Percentiles rank a stretch among this genome's conserved stretches.
phyloP scores from a whole-genome alignment of 768 basidiomycete genomes.

The Leccinum longicurvipes region DNA sequence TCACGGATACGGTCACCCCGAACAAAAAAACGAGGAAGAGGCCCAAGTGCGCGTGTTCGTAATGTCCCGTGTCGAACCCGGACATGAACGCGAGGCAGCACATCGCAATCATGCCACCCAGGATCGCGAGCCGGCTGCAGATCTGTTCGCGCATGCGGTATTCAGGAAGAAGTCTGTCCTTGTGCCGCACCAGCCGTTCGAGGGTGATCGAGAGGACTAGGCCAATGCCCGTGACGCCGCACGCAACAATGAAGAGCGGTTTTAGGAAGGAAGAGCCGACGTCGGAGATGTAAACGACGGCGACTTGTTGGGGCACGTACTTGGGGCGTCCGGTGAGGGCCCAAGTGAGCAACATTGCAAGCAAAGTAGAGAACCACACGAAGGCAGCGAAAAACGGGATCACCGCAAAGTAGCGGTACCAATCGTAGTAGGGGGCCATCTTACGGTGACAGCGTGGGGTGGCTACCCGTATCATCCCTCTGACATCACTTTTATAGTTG shows the following conservation, averaged over 20 bases:
- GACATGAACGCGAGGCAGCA: constrained; percentile 65
- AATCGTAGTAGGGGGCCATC: constrained; percentile 14
- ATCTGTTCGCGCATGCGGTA: constrained; percentile 56
- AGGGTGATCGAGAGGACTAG: constrained; percentile 60
- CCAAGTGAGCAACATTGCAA: constrained; percentile 73
- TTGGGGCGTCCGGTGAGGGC: constrained; percentile 56
- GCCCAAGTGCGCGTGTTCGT: constrained; percentile 46
- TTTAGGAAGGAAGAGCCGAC: constrained; percentile 72
- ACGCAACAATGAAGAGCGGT: constrained; percentile 70
- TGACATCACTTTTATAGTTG: constrained; percentile 6
- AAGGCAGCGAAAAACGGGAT: constrained; percentile 59
- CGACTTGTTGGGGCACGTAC: constrained; percentile 49
- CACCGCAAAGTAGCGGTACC: constrained; percentile 61
- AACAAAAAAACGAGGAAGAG: constrained; percentile 73
- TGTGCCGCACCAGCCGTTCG: constrained; percentile 64
- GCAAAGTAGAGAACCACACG: constrained; percentile 70
- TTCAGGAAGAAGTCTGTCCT: constrained; percentile 61
- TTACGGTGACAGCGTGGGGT: not conserved
- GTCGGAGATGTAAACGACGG: constrained; percentile 72
- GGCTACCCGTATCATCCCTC: not conserved
- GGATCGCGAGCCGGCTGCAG: constrained; percentile 52
- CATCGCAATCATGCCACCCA: constrained; percentile 61
- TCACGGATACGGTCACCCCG: constrained; percentile 68
- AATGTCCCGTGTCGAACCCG: constrained; percentile 63
- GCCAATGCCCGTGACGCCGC: constrained; percentile 55